These are phyloP conservation scores for Scleroderma bovista DNA, from an alignment of 768 basidiomycete genomes.

Conservation along the genomic window DNA sequence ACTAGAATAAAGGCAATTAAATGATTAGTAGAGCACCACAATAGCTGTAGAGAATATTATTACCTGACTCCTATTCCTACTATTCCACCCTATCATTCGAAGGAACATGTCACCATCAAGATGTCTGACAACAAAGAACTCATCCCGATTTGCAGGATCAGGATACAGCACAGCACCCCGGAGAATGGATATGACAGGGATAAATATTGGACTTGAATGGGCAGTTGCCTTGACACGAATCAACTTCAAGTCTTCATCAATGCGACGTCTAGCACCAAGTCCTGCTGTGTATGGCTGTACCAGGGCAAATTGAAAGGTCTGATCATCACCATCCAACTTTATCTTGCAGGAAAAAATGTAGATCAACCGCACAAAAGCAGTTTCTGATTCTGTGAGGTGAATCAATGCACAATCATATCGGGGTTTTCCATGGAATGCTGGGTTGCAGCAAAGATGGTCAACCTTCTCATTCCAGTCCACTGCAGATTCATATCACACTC, in stretches of 20 bases:
- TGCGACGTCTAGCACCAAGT: no score
- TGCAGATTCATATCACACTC: constrained; percentile 22
- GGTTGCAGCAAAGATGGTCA: constrained; percentile 27
- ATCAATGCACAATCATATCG: constrained; percentile 27
- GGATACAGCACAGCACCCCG: constrained; percentile 17
- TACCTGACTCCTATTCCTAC: no score
- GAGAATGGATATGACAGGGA: constrained; percentile 25
- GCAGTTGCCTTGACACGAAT: no score
- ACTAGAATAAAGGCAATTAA: no score
- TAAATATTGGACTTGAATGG: constrained; percentile 17
- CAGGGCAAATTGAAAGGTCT: constrained; percentile 12
- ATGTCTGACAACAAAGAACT: constrained; percentile 24
- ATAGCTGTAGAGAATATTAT: no score
- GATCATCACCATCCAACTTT: constrained; percentile 2
- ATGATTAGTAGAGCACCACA: no score
- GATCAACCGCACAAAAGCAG: constrained; percentile 16
- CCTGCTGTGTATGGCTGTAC: constrained; percentile 14
- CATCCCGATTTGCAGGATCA: constrained; percentile 11
- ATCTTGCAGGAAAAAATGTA: constrained; percentile 16
- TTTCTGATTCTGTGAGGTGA: constrained; percentile 4
- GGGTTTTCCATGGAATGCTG: constrained; percentile 22
- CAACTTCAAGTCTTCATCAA: no score
- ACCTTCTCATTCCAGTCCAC: constrained; percentile 23
- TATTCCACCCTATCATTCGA: background rate
- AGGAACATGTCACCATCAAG: constrained; percentile 27